These are phyloP conservation scores for Saccharomyces eubayanus DNA, from an alignment of 805 yeast species.

Conservation along the genomic window DNA sequence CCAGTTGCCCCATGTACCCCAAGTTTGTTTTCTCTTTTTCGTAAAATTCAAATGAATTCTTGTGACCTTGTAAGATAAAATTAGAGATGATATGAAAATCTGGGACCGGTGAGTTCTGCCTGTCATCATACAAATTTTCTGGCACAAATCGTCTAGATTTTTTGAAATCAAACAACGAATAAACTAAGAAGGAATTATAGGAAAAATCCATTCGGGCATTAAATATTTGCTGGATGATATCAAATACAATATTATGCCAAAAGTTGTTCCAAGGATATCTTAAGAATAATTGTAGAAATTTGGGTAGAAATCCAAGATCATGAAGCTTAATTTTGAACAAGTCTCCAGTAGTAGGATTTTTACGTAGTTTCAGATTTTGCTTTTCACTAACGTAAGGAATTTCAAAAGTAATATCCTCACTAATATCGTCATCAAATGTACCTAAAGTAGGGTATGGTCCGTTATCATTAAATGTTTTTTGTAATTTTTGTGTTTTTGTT, in stretches of 20 bases:
- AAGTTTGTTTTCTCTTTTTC: slow-evolving; percentile 54
- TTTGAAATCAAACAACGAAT: slow-evolving; percentile 19
- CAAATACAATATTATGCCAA: slow-evolving; percentile 92
- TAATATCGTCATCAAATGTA: slow-evolving; percentile 16
- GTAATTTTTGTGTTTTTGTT: slow-evolving; percentile 16
- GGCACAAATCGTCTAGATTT: slow-evolving; percentile 6
- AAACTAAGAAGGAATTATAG: slow-evolving; percentile 65
- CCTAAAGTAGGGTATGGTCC: slow-evolving; percentile 29
- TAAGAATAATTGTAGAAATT: slow-evolving; percentile 65
- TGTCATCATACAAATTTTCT: not conserved
- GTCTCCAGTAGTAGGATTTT: slow-evolving; percentile 74
- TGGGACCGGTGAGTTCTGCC: slow-evolving; percentile 34
- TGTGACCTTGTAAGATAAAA: slow-evolving; percentile 54
- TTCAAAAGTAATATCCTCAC: slow-evolving; percentile 17
- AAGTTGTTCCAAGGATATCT: slow-evolving; percentile 92
- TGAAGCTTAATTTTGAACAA: slow-evolving; percentile 68
- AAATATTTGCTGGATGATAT: slow-evolving; percentile 85
- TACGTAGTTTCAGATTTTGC: slow-evolving; percentile 37
- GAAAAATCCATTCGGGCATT: slow-evolving; percentile 80
- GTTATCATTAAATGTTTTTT: slow-evolving; percentile 26
- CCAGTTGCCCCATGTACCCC: slow-evolving; percentile 93
- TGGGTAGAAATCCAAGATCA: slow-evolving; percentile 60
- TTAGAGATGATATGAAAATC: slow-evolving; percentile 53
- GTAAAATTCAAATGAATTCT: slow-evolving; percentile 51
- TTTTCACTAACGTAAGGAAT: slow-evolving; percentile 31